Conservation (phyloP, 2,329 filamentous ascomycete species). For the Thermoascus crustaceus region DNA sequence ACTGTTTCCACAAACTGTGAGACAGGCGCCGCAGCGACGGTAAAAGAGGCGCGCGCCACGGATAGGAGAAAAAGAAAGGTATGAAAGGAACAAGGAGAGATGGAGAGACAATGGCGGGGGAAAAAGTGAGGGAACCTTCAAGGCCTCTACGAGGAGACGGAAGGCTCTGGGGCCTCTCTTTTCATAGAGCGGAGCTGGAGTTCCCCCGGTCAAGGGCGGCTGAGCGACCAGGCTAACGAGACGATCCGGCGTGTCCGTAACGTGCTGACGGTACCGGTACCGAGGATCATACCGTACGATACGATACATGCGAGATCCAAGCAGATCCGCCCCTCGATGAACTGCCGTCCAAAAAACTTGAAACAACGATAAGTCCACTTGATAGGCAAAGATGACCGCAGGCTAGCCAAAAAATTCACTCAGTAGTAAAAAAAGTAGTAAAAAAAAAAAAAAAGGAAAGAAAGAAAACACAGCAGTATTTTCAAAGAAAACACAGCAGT, state of each 20-base stretch:
- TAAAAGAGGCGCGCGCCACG: neutral
- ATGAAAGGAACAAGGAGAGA: neutral
- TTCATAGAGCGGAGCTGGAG: conserved; percentile 1
- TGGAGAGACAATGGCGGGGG: neutral
- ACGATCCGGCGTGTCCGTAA: neutral
- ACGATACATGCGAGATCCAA: conserved; percentile 1
- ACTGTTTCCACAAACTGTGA: too few relatives aligned
- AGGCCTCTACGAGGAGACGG: neutral
- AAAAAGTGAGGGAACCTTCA: neutral
- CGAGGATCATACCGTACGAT: neutral
- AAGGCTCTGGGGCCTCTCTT: neutral
- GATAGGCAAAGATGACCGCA: too few relatives aligned
- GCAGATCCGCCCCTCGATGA: too few relatives aligned
- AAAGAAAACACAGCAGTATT: too few relatives aligned
- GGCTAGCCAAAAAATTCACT: too few relatives aligned
- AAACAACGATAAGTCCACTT: too few relatives aligned
- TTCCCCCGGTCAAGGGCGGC: conserved; percentile 1
- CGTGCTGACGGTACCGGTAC: neutral
- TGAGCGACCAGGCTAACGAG: neutral
- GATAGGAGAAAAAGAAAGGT: neutral
- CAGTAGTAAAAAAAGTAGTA: too few relatives aligned
- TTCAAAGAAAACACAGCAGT: too few relatives aligned
- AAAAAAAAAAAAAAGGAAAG: too few relatives aligned
- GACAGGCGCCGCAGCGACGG: neutral
- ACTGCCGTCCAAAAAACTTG: too few relatives aligned